Base-by-base conservation (phyloP, 768 basidiomycete genomes). In the Xerocomus potaroensis region DNA sequence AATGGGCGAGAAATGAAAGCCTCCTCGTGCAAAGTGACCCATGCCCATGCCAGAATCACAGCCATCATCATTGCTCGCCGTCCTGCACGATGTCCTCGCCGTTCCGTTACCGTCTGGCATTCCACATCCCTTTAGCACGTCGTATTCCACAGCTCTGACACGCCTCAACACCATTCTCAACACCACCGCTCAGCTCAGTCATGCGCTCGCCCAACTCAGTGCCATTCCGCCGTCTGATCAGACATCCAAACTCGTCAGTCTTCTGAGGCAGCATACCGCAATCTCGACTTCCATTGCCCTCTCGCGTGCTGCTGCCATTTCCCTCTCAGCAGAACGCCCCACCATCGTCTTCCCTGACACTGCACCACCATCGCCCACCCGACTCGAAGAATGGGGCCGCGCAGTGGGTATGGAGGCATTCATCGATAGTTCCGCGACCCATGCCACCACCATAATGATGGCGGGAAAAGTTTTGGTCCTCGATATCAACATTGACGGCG, bases 381-480 rank as follows among this genome's bases (percentile, higher is more conserved):
- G 77, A 33, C 68, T 89, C 14, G 75, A 78, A 52, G 62, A 74
- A 26, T 88, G 84, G 81, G 81, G 79, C 6, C 73, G 72, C 15
- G 67, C 74, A 22, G 80, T 74, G 5, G 85, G 83, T 22, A 84
- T 89, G 84, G 84, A 89, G 56, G 72, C 80, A 4, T 90, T 86
- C 69, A 78, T 74, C 49, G 87, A 88, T 51, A 71, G 72, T 30
- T 75, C 74, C 48, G 76, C 75, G 14, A 54, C 59, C n/a, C 39
- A 56, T 35, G 69, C 69, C 21, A 68, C 75, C 32, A 81, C 75
- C 0, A 67, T 87, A 31, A 75, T 83, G 16, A 74, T 89, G 30
- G 88, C 81, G 4, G 88, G 88, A 2, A 87, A 87, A 61, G 80
- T 88, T n/a, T 69, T 91, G 9, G 87, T 90, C 27, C 67, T 90